Evolutionary conservation across 1,139 yeast genomes (phyloP), one percentile per base, ranked within the genome.

Genomic region (Blastobotrys arbuscula): DNA sequence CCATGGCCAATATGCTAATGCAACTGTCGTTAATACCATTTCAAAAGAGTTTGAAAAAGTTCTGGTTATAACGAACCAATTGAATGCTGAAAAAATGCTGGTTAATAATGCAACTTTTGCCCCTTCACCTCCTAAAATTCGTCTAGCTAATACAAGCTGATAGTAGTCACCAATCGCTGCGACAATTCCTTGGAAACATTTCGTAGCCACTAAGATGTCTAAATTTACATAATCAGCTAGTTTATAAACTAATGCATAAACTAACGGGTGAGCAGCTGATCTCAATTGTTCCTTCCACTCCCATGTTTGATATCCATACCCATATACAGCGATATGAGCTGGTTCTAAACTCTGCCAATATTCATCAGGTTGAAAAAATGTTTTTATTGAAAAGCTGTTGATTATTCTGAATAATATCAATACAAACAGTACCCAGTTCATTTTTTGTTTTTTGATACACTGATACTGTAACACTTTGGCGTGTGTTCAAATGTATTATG

Each of bases 301-400:
- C 98, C 99, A 94, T 0, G 98, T 89, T 42, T 81, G 63, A 59
- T 81, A 80, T 0, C 98, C 98, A 54, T 82, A 84, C 1, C 94
- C 92, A 64, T 75, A 89, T 0, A 82, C 83, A 24, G 74, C 69
- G 10, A 62, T 54, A 65, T 90, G 96, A 0, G 98, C 98, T 0
- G 97, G 96, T 61, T 94, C 98, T 41, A 94, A 69, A 0, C 92
- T 74, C 66, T 94, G 98, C 79, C 84, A 94, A 68, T 75, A 94
- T 65, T 94, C 99, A 65, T 94, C 99, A 0, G 98, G 94, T 65
- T 94, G 99, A 68, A 92, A 92, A 62, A 81, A 94, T 0, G 97
- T 88, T 50, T 65, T 65, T 5, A 79, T 76, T 0, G 80, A 64
- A 23, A 86, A 63, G 0, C 95, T 77, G 65, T 89, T 89, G 58